These are phyloP conservation scores for Starmerella apis DNA, from an alignment of 805 yeast species.

Conservation along the genomic window DNA sequence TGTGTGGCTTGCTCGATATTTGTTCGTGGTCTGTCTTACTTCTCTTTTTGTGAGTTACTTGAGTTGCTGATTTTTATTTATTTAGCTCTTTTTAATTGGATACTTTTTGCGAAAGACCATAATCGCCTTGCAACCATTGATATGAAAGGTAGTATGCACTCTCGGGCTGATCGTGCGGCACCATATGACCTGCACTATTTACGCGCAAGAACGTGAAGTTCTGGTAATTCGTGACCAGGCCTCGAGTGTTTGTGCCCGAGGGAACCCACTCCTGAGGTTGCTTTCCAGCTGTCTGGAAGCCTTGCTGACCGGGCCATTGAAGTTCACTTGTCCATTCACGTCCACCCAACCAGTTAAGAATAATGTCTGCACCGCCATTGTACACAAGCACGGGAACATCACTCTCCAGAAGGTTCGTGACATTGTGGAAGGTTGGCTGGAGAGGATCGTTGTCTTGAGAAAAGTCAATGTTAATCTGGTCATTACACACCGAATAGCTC, in stretches of 20 bases:
- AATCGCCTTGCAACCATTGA: slow-evolving; percentile 46
- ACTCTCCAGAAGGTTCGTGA: slow-evolving; percentile 57
- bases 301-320: slow-evolving; percentile 47
- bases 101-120: slow-evolving; percentile 8
- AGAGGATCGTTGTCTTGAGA: slow-evolving; percentile 52
- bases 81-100: not conserved
- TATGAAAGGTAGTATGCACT: slow-evolving; percentile 59
- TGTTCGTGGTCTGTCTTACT: too few species aligned
- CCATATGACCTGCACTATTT: slow-evolving; percentile 85
- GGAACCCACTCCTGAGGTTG: slow-evolving; percentile 35
- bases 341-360: slow-evolving; percentile 94
- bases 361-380: slow-evolving; percentile 93
- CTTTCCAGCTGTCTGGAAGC: slow-evolving; percentile 35
- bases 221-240: slow-evolving; percentile 58
- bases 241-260: slow-evolving; percentile 38
- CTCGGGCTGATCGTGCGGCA: slow-evolving; percentile 77
- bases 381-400: slow-evolving; percentile 74
- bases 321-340: slow-evolving; percentile 64
- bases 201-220: slow-evolving; percentile 69
- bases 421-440: slow-evolving; percentile 71
- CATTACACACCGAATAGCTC: slow-evolving; percentile 59
- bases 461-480: slow-evolving; percentile 58
- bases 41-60: too few species aligned
- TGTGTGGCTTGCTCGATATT: too few species aligned
- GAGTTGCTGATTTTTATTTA: not conserved